These are phyloP conservation scores for Argentina anserina DNA, from an alignment of 306 rosid genomes.

Conservation along the genomic window DNA sequence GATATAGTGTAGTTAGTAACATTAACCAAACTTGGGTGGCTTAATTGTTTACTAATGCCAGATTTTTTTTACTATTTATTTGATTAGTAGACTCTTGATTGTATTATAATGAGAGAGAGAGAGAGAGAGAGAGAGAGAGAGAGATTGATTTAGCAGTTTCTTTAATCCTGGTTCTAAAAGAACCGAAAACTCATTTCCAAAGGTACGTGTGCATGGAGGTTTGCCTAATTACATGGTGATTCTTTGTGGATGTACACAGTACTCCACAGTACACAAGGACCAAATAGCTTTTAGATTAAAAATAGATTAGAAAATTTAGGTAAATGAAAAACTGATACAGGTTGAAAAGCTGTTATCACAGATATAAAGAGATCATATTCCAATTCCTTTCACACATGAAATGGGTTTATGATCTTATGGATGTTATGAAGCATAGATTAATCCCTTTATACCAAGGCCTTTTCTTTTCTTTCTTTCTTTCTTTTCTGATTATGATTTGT, in stretches of 20 bases:
- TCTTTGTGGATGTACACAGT: not conserved
- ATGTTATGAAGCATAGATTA: not conserved
- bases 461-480: not conserved
- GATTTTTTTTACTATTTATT: not conserved
- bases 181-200: not conserved
- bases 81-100: not conserved
- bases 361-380: constrained; percentile 4
- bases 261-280: constrained; percentile 4
- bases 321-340: not conserved
- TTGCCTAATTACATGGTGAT: not conserved
- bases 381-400: not conserved
- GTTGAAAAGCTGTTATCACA: not conserved
- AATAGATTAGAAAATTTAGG: not conserved
- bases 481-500: not conserved
- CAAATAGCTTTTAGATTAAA: not conserved
- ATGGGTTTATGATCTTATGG: not conserved
- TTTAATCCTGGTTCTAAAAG: constrained; percentile 6
- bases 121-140: not conserved
- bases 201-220: not conserved
- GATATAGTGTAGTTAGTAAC: not conserved
- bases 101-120: not conserved
- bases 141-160: not conserved
- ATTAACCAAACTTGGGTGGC: constrained; percentile 1
- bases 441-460: not conserved
- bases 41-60: not conserved